Evolutionary conservation across 352 stramenopile genomes (phyloP).

Genomic region (Globisporangium takayamanum): DNA sequence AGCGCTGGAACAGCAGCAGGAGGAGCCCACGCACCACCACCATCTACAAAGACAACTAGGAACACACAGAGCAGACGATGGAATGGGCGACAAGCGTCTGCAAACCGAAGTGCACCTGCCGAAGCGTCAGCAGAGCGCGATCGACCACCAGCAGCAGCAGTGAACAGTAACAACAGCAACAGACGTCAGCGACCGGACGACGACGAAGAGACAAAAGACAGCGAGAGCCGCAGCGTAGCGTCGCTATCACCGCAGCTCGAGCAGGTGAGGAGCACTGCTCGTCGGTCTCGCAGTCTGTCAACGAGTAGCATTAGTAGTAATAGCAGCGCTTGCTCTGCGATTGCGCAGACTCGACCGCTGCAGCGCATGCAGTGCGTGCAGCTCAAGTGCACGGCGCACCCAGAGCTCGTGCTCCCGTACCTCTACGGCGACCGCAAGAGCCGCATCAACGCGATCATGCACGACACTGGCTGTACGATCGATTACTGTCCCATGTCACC

Average conservation of each 20-base stretch:
- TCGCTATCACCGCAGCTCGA: not conserved
- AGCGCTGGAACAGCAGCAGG: not conserved
- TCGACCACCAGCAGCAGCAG: too few relatives aligned
- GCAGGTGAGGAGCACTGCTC: constrained; percentile 1
- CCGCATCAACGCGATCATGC: constrained; percentile 48
- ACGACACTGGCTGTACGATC: constrained; percentile 40
- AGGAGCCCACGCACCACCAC: not conserved
- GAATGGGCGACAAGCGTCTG: too few relatives aligned
- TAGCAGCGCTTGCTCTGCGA: constrained; percentile 5
- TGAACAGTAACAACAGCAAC: not conserved
- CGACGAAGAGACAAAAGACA: constrained; percentile 16
- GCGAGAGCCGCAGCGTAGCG: not conserved
- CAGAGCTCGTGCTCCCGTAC: constrained; percentile 50
- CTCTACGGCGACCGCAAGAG: constrained; percentile 48
- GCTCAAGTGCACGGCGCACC: constrained; percentile 39
- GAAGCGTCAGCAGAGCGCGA: not conserved
- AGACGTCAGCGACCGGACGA: not conserved
- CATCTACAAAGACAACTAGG: not conserved
- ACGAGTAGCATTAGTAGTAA: constrained; percentile 7
- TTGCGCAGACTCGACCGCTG: constrained; percentile 14
- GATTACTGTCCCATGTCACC: constrained; percentile 62
- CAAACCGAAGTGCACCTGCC: too few relatives aligned
- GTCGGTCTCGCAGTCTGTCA: not conserved
- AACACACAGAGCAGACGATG: not conserved
- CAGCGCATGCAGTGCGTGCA: constrained; percentile 57